Evolutionary conservation across 306 rosid species (phyloP), one percentile per base, ranked within the genome.

Genomic region (Arachis hypogaea): DNA sequence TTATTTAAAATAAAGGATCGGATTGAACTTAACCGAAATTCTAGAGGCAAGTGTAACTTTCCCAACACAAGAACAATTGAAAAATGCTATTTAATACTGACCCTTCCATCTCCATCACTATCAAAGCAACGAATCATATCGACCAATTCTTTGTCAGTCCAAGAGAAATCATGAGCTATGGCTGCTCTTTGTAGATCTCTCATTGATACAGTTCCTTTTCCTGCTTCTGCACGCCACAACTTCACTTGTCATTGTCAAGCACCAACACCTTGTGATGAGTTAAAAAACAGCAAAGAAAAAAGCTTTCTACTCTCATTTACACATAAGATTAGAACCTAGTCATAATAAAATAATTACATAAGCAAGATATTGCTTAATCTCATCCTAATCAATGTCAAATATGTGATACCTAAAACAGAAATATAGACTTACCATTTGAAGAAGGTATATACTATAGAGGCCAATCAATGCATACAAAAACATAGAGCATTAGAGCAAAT

Each of bases 71-170:
- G 16, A 52, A 11, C 45, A 14, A 42, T 18, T 47, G 55, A 71
- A 76, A 76, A 57, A 58, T 36, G 16, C 11, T 9, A 33, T 16
- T 33, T 45, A 58, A 69, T 10, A 81, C 85, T 54, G 30, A 94
- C 97, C 94, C 80, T 89, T 51, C 86, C 90, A 76, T 94, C 96
- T 43, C 88, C 83, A 78, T 91, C 93, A 72, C 83, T 78, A 78
- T 94, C 98, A 33, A 94, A 94, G 85, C 66, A 88, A 71, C 56
- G 84, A 72, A 94, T 85, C 98, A 94, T 94, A 78, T 88, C 85
- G 66, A 63, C 71, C 75, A 91, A 74, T 73, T 91, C 98, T 77
- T 80, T 67, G 76, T 85, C 87, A 9, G 91, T 82, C 97, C 97
- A 94, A 11, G 55, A 36, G 84, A 91, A 94, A 82, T 94, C 96